These are phyloP conservation scores for Cladosporium cucumerinum DNA, from an alignment of 2,329 filamentous ascomycete genomes.

Conservation along the genomic window DNA sequence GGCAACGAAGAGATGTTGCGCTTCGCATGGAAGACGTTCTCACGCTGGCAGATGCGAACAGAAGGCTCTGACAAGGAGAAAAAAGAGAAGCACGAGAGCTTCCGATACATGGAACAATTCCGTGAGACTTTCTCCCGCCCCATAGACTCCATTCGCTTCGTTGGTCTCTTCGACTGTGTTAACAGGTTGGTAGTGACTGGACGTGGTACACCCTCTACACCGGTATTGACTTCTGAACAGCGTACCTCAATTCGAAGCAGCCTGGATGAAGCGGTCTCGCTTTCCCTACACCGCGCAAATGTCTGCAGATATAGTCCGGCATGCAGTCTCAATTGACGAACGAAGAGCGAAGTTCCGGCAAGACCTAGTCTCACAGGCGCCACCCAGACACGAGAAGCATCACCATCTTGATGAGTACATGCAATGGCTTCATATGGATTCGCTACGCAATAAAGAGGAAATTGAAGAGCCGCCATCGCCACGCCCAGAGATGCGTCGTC, in stretches of 20 bases:
- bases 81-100: constrained; percentile 57
- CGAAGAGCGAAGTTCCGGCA: constrained; percentile 69
- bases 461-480: constrained; percentile 20
- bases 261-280: constrained; percentile 74
- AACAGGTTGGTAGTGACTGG: constrained; percentile 58
- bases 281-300: constrained; percentile 64
- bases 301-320: constrained; percentile 59
- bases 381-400: constrained; percentile 22
- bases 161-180: constrained; percentile 79
- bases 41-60: constrained; percentile 65
- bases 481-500: constrained; percentile 14
- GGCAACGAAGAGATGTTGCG: constrained; percentile 82
- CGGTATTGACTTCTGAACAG: neutral
- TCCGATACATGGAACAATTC: constrained; percentile 73
- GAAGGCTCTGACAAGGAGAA: constrained; percentile 43
- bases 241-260: constrained; percentile 65
- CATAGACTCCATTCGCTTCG: constrained; percentile 68
- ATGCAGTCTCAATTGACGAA: constrained; percentile 69
- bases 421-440: constrained; percentile 12
- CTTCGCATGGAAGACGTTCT: constrained; percentile 81
- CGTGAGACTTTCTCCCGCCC: constrained; percentile 77
- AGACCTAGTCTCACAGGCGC: constrained; percentile 56
- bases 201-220: neutral
- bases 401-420: constrained; percentile 11
- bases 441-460: constrained; percentile 16